Evolutionary conservation across 1,284 basidiomycete species (phyloP).

Genomic region (Papiliotrema flavescens): DNA sequence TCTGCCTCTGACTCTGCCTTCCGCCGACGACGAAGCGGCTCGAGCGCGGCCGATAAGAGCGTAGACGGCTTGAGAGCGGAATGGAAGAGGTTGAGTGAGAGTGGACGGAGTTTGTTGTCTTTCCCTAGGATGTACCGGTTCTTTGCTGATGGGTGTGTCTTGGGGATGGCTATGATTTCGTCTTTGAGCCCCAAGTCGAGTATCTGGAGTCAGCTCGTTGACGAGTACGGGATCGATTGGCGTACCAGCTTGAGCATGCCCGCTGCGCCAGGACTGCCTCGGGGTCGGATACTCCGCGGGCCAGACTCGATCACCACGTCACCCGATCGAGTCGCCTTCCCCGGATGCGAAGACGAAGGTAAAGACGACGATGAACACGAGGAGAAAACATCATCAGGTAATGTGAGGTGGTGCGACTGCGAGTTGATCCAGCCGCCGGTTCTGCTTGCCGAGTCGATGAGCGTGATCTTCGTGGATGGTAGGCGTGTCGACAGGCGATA

Average conservation of each 20-base stretch:
- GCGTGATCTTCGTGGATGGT: slow-evolving; percentile 52
- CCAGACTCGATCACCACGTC: slow-evolving; percentile 70
- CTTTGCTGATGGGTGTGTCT: slow-evolving; percentile 39
- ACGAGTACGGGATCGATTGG: slow-evolving; percentile 13
- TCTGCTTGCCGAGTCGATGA: slow-evolving; percentile 64
- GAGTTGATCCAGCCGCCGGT: slow-evolving; percentile 82
- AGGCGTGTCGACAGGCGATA: slow-evolving; percentile 31
- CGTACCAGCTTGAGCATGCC: slow-evolving; percentile 73
- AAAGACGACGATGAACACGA: too few species aligned
- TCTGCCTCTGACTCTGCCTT: slow-evolving; percentile 51
- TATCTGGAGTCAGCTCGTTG: slow-evolving; percentile 11
- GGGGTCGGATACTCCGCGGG: slow-evolving; percentile 75
- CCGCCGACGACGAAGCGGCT: slow-evolving; percentile 55
- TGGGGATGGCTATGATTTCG: slow-evolving; percentile 35
- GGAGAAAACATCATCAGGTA: too few species aligned
- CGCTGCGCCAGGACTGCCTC: slow-evolving; percentile 56
- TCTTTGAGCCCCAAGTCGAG: slow-evolving; percentile 20
- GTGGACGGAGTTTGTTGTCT: slow-evolving; percentile 2
- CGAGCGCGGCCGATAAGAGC: slow-evolving; percentile 33
- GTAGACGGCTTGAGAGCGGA: not conserved
- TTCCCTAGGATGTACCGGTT: slow-evolving; percentile 41
- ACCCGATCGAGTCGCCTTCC: slow-evolving; percentile 32
- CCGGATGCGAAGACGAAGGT: not conserved
- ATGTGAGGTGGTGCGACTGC: slow-evolving; percentile 9
- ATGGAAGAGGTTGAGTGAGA: not conserved